Conservation (phyloP, 164 flowering plant genomes). For the Dillenia suffruticosa region DNA sequence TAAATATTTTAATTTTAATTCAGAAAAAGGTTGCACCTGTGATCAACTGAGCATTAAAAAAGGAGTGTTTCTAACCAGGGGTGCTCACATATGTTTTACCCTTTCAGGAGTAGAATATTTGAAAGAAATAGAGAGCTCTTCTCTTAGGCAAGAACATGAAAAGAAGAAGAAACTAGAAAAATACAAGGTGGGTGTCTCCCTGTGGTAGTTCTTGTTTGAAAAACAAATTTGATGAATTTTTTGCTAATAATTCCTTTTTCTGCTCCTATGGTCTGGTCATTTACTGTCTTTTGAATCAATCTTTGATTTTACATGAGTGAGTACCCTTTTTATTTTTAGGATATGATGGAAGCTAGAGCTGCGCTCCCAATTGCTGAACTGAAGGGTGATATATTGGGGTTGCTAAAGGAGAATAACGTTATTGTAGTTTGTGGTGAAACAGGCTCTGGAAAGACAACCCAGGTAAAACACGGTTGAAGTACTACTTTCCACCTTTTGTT, state of each 20-base stretch:
- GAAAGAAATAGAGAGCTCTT: conserved; percentile 46
- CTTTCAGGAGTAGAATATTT: conserved; percentile 32
- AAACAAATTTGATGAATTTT: background rate
- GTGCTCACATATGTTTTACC: too few species aligned
- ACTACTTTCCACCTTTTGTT: background rate
- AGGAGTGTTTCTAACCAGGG: too few species aligned
- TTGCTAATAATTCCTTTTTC: background rate
- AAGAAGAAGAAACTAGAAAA: conserved; percentile 43
- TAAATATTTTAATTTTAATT: too few species aligned
- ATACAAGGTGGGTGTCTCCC: conserved; percentile 48
- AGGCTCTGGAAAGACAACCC: conserved; percentile 97
- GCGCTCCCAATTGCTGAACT: conserved; percentile 73
- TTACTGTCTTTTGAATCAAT: background rate
- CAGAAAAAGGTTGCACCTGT: too few species aligned
- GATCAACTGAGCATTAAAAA: too few species aligned
- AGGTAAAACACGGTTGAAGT: conserved; percentile 35
- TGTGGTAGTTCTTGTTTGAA: background rate
- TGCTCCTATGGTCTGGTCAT: background rate
- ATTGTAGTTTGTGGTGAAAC: conserved; percentile 93
- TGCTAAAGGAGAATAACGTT: conserved; percentile 66
- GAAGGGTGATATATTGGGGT: conserved; percentile 49
- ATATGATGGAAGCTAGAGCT: conserved; percentile 66
- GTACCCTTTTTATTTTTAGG: conserved; percentile 29
- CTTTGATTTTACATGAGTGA: background rate
- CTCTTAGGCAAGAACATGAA: conserved; percentile 46